Percentiles rank a stretch among this genome's conserved stretches.
These are phyloP conservation scores for Aspergillus egyptiacus DNA, from an alignment of 495 filamentous ascomycete genomes.

Conservation along the genomic window DNA sequence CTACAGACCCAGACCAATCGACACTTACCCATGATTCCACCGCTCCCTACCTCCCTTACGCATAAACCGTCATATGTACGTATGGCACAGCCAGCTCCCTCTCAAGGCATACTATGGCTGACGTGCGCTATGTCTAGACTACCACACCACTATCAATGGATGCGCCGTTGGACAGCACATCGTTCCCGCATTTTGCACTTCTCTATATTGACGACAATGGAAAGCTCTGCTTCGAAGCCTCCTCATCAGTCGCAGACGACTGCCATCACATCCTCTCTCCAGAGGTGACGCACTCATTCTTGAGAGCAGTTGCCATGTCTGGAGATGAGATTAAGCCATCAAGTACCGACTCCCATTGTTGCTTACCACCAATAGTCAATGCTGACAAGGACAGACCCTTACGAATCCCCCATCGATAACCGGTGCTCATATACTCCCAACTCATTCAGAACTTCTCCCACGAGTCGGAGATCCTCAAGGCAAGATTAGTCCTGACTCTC, in stretches of 20 bases:
- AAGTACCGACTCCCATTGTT: neutral
- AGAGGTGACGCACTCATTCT: conserved; percentile 31
- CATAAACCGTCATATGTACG: too few relatives aligned
- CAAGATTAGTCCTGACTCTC: conserved; percentile 5
- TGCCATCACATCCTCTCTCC: conserved; percentile 32
- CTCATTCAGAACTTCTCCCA: conserved; percentile 6
- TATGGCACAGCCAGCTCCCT: neutral
- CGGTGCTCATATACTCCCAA: conserved; percentile 17
- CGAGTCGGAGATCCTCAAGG: conserved; percentile 13
- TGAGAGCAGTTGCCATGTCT: conserved; percentile 32
- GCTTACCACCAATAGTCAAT: too few relatives aligned
- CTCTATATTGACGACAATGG: conserved; percentile 35
- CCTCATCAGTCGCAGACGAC: conserved; percentile 29
- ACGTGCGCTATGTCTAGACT: conserved; percentile 11
- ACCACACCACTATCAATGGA: conserved; percentile 25
- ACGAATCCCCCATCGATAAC: conserved; percentile 1
- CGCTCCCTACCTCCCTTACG: too few relatives aligned
- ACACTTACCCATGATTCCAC: too few relatives aligned
- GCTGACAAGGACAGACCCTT: neutral
- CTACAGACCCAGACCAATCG: too few relatives aligned
- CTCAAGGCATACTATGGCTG: neutral
- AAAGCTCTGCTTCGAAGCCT: conserved; percentile 33
- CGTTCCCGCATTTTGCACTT: conserved; percentile 32
- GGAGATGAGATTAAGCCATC: conserved; percentile 8
- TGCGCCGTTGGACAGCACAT: conserved; percentile 19